Evolutionary conservation across 352 stramenopile species (phyloP), one percentile per base, ranked within the genome.

Genomic region (Globisporangium uncinulatum): DNA sequence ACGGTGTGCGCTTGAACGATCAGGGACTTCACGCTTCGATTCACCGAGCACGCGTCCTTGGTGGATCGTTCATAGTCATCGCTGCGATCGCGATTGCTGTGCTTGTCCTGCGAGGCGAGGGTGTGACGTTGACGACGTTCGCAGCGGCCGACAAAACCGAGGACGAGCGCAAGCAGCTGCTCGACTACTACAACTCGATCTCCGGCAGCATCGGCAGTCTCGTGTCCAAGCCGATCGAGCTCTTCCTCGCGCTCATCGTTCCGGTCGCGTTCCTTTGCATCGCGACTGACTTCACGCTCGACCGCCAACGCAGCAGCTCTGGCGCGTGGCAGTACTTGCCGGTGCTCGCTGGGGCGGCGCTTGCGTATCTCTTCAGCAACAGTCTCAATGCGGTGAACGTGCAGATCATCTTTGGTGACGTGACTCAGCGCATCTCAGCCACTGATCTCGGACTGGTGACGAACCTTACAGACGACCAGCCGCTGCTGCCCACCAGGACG

Each of bases 331-430:
- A 51, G 47, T 57, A 62, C 50, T 1, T 52, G 19, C n/a, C 39
- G 14, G 0, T 62, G 14, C 11, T 50, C 11, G 42, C 31, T 0
- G 41, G 6, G 0, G 48, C 24, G 1, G 49, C 29, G 9, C 6
- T 57, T 7, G 31, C 31, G 39, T 57, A 53, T 34, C 24, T 57
- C 14, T 57, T 63, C 31, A 57, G 31, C 41, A 63, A 53, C 36
- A 50, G 57, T 4, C 20, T 63, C 39, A 56, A 63, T 31, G 32
- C 57, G 21, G 41, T 63, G 15, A 62, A 62, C 47, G 49, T 62
- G 4, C 56, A 62, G 31, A n/a, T 51, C n/a, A 4, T 9, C 4
- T 14, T 11, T 0, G 49, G 57, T 0, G 11, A 2, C 3, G 2
- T 63, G 19, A 14, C 0, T 2, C 0, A 11, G 0, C 14, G 15